A percentile compares a stretch with the other conserved stretches of the same genome.
These are phyloP conservation scores for Termitomyces heimii DNA, from an alignment of 768 basidiomycete genomes.

Conservation along the genomic window DNA sequence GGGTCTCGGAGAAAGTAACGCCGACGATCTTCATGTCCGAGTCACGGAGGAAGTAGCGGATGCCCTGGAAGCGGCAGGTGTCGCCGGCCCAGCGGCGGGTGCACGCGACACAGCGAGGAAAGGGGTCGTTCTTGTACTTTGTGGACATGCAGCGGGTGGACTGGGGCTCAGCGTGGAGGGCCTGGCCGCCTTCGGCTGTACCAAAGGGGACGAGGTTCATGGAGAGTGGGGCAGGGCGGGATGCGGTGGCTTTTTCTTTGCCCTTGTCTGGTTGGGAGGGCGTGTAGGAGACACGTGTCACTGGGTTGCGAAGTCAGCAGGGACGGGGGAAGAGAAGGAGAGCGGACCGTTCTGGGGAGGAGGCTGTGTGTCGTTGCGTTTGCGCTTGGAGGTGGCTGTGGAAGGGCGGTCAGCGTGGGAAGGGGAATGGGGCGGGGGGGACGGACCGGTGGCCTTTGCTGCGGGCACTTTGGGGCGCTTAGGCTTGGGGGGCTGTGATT, in stretches of 20 bases:
- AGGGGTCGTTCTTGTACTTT: slow-evolving; percentile 63
- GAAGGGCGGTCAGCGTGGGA: slow-evolving; percentile 3
- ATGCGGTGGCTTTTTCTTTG: slow-evolving; percentile 35
- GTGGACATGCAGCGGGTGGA: slow-evolving; percentile 83
- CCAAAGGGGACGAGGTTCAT: slow-evolving; percentile 26
- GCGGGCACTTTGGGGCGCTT: slow-evolving; percentile 39
- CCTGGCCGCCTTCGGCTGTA: slow-evolving; percentile 19
- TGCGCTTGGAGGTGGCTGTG: slow-evolving; percentile 51
- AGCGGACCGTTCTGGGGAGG: slow-evolving; percentile 57
- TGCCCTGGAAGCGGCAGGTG: slow-evolving; percentile 83
- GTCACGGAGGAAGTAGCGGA: slow-evolving; percentile 72
- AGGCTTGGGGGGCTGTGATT: slow-evolving; percentile 24
- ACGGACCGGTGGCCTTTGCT: slow-evolving; percentile 6
- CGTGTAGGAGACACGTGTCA: slow-evolving; percentile 39
- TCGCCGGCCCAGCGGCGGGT: slow-evolving; percentile 86
- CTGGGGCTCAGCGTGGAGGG: slow-evolving; percentile 62
- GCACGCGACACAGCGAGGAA: slow-evolving; percentile 79
- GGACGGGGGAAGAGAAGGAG: slow-evolving; percentile 7
- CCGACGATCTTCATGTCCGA: slow-evolving; percentile 51
- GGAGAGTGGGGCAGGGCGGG: slow-evolving; percentile 5
- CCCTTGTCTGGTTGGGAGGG: slow-evolving; percentile 32
- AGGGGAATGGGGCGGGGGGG: not conserved
- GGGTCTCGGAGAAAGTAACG: slow-evolving; percentile 64
- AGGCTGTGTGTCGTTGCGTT: slow-evolving; percentile 64
- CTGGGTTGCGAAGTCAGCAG: slow-evolving; percentile 42